Conservation (phyloP, 1,139 yeast genomes). For the Nakaseomyces uthaithaninus region DNA sequence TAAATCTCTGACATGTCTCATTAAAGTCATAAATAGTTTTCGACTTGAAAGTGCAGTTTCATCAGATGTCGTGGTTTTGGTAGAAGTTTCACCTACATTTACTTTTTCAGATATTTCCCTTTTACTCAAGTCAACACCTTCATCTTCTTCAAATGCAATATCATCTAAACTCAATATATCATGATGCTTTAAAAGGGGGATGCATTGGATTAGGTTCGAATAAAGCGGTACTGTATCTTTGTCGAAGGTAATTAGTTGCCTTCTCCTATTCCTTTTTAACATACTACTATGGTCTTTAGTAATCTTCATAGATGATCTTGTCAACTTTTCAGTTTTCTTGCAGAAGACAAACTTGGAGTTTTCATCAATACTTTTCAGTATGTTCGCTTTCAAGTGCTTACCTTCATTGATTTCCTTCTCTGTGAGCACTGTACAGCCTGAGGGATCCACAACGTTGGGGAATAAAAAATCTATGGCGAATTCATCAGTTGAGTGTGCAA, state of each 20-base stretch:
- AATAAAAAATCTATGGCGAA: slow-evolving; percentile 37
- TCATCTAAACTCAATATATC: slow-evolving; percentile 11
- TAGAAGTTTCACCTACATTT: slow-evolving; percentile 3
- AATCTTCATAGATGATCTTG: neutral
- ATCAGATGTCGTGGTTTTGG: neutral
- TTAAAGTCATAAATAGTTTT: slow-evolving; percentile 34
- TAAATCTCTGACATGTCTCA: slow-evolving; percentile 35
- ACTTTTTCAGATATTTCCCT: neutral
- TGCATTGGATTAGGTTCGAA: slow-evolving; percentile 12
- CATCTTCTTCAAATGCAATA: slow-evolving; percentile 8
- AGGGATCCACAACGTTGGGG: slow-evolving; percentile 40
- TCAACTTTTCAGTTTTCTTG: slow-evolving; percentile 15
- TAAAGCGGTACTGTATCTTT: slow-evolving; percentile 7
- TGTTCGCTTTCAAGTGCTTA: slow-evolving; percentile 28
- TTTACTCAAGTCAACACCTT: slow-evolving; percentile 5
- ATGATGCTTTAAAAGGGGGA: slow-evolving; percentile 13
- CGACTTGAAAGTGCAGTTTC: slow-evolving; percentile 20
- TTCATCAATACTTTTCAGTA: slow-evolving; percentile 31
- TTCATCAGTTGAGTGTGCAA: slow-evolving; percentile 33
- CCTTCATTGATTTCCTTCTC: slow-evolving; percentile 29
- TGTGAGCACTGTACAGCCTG: slow-evolving; percentile 39
- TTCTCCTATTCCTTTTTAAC: neutral
- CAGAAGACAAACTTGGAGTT: slow-evolving; percentile 29
- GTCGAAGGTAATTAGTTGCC: slow-evolving; percentile 9
- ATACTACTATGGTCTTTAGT: neutral